Evolutionary conservation across 345 rosid genomes (phyloP), one percentile per base, ranked within the genome.

Genomic region (Rhodamnia argentea): DNA sequence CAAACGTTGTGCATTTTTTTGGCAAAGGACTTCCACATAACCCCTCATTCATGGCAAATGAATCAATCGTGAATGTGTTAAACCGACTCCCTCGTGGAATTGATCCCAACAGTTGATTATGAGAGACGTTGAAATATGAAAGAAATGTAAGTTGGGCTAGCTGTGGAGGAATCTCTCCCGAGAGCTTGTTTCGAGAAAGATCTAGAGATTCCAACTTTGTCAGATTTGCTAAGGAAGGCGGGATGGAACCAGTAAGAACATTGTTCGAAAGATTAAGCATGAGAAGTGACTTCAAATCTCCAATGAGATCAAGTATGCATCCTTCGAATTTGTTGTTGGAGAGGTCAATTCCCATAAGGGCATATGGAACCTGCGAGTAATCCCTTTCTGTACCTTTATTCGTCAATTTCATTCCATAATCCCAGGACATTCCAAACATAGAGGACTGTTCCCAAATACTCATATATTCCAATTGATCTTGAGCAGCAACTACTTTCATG

Each of bases 11-110:
- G 16, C 64, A 26, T 59, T 59, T 59, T 58, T 0, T 58, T 24
- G 15, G 64, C 7, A 58, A 26, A n/a, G 16, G 64, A 26, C 29
- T 26, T 4, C 15, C 29, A 0, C 64, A 12, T 58, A 58, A 26
- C 29, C 52, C 52, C 52, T 58, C 64, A 26, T 26, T 58, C 8
- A 5, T 58, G 29, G 64, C 14, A 60, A n/a, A 60, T n/a, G 37
- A 60, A n/a, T 60, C 70, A 0, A 11, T 12, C 0, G 0, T 0
- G 1, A 60, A n/a, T 60, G 70, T 60, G 37, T n/a, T 60, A 4
- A 60, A 60, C 0, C n/a, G 37, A n/a, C 9, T n/a, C 18, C 18
- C 70, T 1, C 0, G 70, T 60, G 70, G 20, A 13, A 60, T 13
- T 60, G 37, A 18, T 60, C 37, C 18, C 0, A 0, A 60, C 4